Evolutionary conservation across 108 stramenopile species (phyloP).

Genomic region (Pseudonitzschia pungens): DNA sequence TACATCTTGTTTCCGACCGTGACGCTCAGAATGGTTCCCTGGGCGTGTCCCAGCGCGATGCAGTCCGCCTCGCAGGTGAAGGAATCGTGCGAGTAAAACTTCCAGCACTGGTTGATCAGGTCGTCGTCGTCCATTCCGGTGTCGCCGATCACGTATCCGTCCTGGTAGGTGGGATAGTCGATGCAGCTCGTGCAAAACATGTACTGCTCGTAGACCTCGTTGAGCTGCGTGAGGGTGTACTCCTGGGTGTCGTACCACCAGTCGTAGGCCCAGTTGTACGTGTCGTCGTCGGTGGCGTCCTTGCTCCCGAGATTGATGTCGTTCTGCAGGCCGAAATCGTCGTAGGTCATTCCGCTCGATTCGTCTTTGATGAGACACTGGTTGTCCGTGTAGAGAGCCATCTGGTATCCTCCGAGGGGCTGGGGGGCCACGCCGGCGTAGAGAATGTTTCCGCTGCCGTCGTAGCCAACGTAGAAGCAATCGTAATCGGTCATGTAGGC

Average conservation of each 20-base stretch:
- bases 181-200: conserved; percentile 80
- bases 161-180: conserved; percentile 90
- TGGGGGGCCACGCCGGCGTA: conserved; percentile 68
- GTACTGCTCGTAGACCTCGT: conserved; percentile 74
- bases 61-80: conserved; percentile 74
- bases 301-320: conserved; percentile 45
- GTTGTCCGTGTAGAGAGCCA: conserved; percentile 74
- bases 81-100: conserved; percentile 83
- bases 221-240: conserved; percentile 73
- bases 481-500: conserved; percentile 82
- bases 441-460: conserved; percentile 49
- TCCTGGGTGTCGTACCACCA: conserved; percentile 75
- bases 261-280: conserved; percentile 41
- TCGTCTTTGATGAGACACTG: conserved; percentile 55
- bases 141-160: conserved; percentile 87
- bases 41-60: conserved; percentile 67
- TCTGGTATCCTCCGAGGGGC: conserved; percentile 57
- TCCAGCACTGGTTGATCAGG: conserved; percentile 92
- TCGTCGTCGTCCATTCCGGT: conserved; percentile 82
- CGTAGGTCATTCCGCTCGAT: conserved; percentile 54
- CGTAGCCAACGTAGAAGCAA: conserved; percentile 61
- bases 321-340: conserved; percentile 57
- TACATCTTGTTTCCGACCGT: conserved; percentile 58
- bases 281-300: conserved; percentile 46
- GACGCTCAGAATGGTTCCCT: conserved; percentile 65